A percentile compares a stretch with the other conserved stretches of the same genome.
phyloP scores from a whole-genome alignment of 345 rosid species.

The Aquilaria malaccensis region DNA sequence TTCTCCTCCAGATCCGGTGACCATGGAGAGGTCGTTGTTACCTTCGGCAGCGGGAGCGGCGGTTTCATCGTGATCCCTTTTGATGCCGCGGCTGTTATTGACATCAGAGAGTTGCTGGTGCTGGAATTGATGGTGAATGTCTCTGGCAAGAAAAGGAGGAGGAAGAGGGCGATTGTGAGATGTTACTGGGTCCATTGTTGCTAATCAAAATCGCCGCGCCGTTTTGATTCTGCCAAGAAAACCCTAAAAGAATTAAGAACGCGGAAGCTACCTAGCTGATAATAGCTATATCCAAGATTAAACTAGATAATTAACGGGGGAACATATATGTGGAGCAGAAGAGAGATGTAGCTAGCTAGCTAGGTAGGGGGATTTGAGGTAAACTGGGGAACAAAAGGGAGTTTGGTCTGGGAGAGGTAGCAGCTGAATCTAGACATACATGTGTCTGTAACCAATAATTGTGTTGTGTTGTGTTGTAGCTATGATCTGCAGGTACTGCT shows the following conservation, averaged over 20 bases:
- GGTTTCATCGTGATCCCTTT: conserved; percentile 62
- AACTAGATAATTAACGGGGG: no score
- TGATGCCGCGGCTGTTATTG: conserved; percentile 42
- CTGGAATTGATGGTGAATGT: conserved; percentile 68
- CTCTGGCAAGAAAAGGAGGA: conserved; percentile 74
- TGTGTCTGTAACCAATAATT: conserved; percentile 6
- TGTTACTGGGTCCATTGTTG: conserved; percentile 65
- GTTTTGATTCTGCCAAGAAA: conserved; percentile 16
- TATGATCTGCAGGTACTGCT: neutral
- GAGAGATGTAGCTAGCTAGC: no score
- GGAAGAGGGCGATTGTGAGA: conserved; percentile 76
- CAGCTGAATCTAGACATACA: conserved; percentile 22
- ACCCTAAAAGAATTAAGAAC: conserved; percentile 1
- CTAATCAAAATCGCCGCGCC: conserved; percentile 18
- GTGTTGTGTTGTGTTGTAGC: conserved; percentile 3
- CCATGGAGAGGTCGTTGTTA: conserved; percentile 31
- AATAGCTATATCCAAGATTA: no score
- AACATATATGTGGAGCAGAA: no score
- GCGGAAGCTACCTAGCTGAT: neutral
- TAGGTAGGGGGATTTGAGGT: conserved; percentile 6
- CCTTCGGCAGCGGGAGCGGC: conserved; percentile 26
- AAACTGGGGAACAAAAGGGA: conserved; percentile 6
- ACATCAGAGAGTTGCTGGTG: conserved; percentile 49
- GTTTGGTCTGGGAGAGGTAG: conserved; percentile 17
- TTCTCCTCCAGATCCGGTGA: conserved; percentile 43